Evolutionary conservation across 495 filamentous ascomycete genomes (phyloP), one percentile per base, ranked within the genome.

Genomic region (Immersiella caudata): DNA sequence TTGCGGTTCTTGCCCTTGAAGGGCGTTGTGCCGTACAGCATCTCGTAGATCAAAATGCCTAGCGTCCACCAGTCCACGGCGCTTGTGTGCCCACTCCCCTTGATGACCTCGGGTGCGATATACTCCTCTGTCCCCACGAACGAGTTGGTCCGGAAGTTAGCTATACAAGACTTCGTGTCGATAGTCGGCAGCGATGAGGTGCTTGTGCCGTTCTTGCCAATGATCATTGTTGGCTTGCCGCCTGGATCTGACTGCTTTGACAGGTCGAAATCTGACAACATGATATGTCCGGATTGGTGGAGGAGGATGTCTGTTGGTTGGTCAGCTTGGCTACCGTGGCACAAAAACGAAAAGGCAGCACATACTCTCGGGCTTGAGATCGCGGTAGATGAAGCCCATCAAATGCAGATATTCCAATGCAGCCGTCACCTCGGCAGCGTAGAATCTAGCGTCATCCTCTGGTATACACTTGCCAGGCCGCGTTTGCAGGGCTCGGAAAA

Each of bases 1-100:
- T 98, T 99, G 36, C 95, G 88, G 79, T 96, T 99, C 87, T 99
- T 98, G 70, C 95, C 95, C 81, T 99, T 99, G 87, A 99, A 99
- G 0, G 95, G 95, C 1, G 95, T 99, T 2, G 94, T 98, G 22
- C 95, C 96, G 79, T 91, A 98, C n/a, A 99, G 82, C 95, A 99
- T 99, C 78, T 99, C 95, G 70, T 97, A 99, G 64, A 98, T 91
- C 71, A 99, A 79, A 64, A 99, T 98, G 21, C 95, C 95, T 11
- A 99, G 81, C 2, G 95, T 99, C 95, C 95, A 99, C 95, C 95
- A 99, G 78, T 99, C 95, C 1, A 99, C 95, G 4, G 95, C 95
- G 71, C 93, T 97, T 7, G 95, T 99, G 76, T 99, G 95, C 21
- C 95, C 95, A 77, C 94, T 97, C 14, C 95, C 95, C 78, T 97